Base-by-base conservation (phyloP, 306 rosid species). In the Mimosa bimucronata region DNA sequence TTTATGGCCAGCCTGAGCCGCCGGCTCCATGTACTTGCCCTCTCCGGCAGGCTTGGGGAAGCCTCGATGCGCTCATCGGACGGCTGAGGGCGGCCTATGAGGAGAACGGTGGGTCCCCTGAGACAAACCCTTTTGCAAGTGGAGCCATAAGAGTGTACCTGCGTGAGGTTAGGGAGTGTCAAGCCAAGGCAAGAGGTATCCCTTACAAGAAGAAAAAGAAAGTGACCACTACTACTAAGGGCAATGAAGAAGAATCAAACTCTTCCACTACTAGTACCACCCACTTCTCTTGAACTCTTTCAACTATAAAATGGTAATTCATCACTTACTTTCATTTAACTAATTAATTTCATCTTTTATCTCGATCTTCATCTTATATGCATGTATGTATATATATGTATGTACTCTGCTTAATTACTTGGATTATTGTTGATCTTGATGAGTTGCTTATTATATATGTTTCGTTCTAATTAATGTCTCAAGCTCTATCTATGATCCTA, bases 151-250 rank as follows among this genome's bases (percentile, higher is more conserved):
- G 99, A 38, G 91, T 93, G 73, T 96, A 91, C 72, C 90, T 96
- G 26, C 86, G 94, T 71, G 99, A 96, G 85, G 94, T 96, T 11
- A 85, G 97, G 67, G 99, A 93, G 84, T 88, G 87, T 37, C 99
- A 96, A 62, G 98, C 99, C 10, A 93, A 89, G 85, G 99, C 99
- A 1, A 88, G 99, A 42, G 99, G 99, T 45, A 96, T 96, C 62
- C 97, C 99, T 50, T 96, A 91, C 80, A 96, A 91, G 88, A 96
- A 91, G 94, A 96, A 96, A 83, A 95, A 91, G 93, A 96, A 91
- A 90, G 84, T 23, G 76, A 28, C 86, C 0, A 41, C 37, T 79
- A 28, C 86, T 0, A 41, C 37, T 79, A 88, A 87, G 77, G 90
- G 88, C 71, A 83, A 73, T 74, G 87, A 90, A 15, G 87, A 90